Evolutionary conservation across 2,329 filamentous ascomycete species (phyloP), one percentile per base, ranked within the genome.

Genomic region (Alternaria incomplexa): DNA sequence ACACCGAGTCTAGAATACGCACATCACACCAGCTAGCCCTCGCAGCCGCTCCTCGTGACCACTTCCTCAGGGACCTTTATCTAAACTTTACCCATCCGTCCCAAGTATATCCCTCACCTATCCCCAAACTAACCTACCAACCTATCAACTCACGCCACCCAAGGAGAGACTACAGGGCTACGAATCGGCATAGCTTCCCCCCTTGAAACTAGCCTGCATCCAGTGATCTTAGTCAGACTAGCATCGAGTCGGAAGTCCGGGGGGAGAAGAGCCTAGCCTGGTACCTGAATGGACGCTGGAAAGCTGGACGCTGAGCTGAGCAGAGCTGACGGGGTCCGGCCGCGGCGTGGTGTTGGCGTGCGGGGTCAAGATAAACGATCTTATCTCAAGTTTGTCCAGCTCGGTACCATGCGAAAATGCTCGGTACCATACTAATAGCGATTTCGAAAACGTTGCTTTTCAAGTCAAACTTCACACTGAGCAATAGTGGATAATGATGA

Each of bases 401-500:
- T 36, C 32, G 32, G 32, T 36, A 40, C 32, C 8, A 3, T 2
- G 15, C 32, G 32, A 40, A n/a, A 0, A 40, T 40, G 32, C 32
- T 40, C 32, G 15, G 32, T 40, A 40, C 32, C 15, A 36, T 36
- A 36, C 32, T 9, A 1, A n/a, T n/a, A 9, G 15, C 15, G 4
- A 9, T 5, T n/a, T 36, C 32, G 15, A 15, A 8, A n/a, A 15
- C 5, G 13, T 9, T 36, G 32, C 15, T 36, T 36, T 36, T 36
- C 32, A 15, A 9, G 13, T 36, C 32, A 36, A 36, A 36, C 1
- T 36, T 36, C 32, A 36, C 30, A 32, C 20, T 46, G 15, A 22
- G 23, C 25, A 25, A 40, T 70, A 47, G 64, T 68, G 61, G 36
- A 40, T 40, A 8, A 40, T 65, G 58, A 61, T 59, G 3, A 20